A percentile compares a stretch with the other conserved stretches of the same genome.
These are phyloP conservation scores for Emergomyces orientalis DNA, from an alignment of 2,329 filamentous ascomycete species.

Conservation along the genomic window DNA sequence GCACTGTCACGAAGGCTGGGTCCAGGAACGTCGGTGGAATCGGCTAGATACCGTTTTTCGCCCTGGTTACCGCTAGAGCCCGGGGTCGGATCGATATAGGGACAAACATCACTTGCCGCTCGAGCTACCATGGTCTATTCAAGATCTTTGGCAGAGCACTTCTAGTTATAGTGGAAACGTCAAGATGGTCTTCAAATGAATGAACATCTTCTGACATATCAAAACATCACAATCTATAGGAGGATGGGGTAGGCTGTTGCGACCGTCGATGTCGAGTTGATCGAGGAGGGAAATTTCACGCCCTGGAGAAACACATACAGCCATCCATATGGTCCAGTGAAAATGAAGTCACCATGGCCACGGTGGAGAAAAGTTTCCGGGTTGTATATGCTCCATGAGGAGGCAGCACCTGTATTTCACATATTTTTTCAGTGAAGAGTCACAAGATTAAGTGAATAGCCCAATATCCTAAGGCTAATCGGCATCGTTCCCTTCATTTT, in stretches of 20 bases:
- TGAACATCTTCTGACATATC: not conserved
- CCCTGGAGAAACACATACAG: not conserved
- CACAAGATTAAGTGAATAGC: not conserved
- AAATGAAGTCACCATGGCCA: not conserved
- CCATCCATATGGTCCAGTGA: not conserved
- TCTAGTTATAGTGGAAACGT: not conserved
- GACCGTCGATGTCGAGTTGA: not conserved
- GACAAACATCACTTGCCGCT: not conserved
- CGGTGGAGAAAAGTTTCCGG: not conserved
- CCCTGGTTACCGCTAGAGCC: not conserved
- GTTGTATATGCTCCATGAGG: not conserved
- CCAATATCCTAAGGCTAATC: not conserved
- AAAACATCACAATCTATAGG: not conserved
- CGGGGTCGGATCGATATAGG: not conserved
- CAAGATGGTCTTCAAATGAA: not conserved
- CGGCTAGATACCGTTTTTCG: not conserved
- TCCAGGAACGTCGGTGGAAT: not conserved
- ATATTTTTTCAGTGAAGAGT: not conserved
- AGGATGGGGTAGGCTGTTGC: not conserved
- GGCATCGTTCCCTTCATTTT: not conserved
- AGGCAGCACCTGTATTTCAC: not conserved
- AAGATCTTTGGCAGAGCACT: not conserved
- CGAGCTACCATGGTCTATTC: not conserved
- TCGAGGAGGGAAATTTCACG: not conserved
- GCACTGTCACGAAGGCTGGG: not conserved